Evolutionary conservation across 495 filamentous ascomycete genomes (phyloP).

Genomic region (Entonaema liquescens): DNA sequence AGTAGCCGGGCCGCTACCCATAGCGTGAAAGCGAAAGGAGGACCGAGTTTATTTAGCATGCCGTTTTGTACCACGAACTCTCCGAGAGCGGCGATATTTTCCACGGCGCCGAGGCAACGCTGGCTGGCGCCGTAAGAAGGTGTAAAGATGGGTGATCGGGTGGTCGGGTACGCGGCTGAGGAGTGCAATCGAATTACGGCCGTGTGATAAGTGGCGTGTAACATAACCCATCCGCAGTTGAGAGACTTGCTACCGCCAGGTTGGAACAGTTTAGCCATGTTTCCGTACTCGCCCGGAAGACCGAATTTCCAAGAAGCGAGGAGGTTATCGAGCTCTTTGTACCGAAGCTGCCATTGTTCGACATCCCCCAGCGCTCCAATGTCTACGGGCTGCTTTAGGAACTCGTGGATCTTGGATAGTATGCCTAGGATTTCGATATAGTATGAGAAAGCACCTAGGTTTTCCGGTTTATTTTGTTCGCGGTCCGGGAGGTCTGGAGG

Average conservation of each 20-base stretch:
- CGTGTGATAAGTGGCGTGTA: slow-evolving; percentile 79
- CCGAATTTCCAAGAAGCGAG: slow-evolving; percentile 84
- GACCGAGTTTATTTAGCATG: slow-evolving; percentile 80
- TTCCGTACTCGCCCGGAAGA: slow-evolving; percentile 81
- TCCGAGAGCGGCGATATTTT: slow-evolving; percentile 80
- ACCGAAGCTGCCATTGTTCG: slow-evolving; percentile 86
- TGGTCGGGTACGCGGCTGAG: slow-evolving; percentile 91
- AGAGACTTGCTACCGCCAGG: slow-evolving; percentile 69
- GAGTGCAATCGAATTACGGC: slow-evolving; percentile 89
- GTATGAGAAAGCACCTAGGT: slow-evolving; percentile 84
- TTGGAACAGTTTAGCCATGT: slow-evolving; percentile 76
- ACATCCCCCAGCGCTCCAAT: slow-evolving; percentile 85
- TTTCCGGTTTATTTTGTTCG: slow-evolving; percentile 74
- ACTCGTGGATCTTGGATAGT: slow-evolving; percentile 83
- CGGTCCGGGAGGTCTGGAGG: slow-evolving; percentile 59
- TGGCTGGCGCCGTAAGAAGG: slow-evolving; percentile 84
- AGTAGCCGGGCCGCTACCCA: slow-evolving; percentile 91
- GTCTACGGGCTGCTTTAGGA: slow-evolving; percentile 86
- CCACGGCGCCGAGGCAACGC: slow-evolving; percentile 80
- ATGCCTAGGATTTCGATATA: slow-evolving; percentile 89
- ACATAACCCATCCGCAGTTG: slow-evolving; percentile 86
- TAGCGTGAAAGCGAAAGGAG: slow-evolving; percentile 87
- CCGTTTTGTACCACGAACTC: slow-evolving; percentile 76
- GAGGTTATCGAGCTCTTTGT: slow-evolving; percentile 80
- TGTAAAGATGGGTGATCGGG: slow-evolving; percentile 83